Evolutionary conservation across 179 eudicot species (phyloP), one percentile per base, ranked within the genome.

Genomic region (Spergularia azorica): DNA sequence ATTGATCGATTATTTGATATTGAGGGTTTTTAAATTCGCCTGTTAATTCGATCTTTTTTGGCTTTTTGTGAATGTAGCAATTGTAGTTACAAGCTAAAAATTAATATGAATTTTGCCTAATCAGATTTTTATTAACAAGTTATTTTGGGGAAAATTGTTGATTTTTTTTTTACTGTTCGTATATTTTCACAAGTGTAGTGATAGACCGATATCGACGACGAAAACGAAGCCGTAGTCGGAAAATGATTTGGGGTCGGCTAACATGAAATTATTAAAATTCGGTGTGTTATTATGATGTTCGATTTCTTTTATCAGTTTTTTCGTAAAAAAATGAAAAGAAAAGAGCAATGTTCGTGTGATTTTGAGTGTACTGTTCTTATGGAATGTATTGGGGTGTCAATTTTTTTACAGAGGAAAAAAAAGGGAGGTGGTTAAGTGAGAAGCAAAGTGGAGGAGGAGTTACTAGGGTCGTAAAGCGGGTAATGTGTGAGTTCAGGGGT

Each of bases 401-500:
- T 46, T 46, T 81, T n/a, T 69, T 74, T 59, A 43, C 79, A 77
- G 78, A 68, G 72, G 43, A 21, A 71, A 63, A 74, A 72, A 59
- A 77, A 38, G 63, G 26, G 67, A 63, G 70, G 79, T 69, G 43
- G n/a, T n/a, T 67, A 55, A 63, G 84, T 56, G 73, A 77, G 75
- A 62, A 77, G 74, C 63, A 70, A 36, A 70, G 48, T 4, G 69
- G 72, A 54, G n/a, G 55, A 63, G n/a, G 46, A 57, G 67, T 82
- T 20, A 59, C 55, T 73, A 73, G 39, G 78, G 67, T 71, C 20
- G 20, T 81, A 73, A 36, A 73, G 70, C 69, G 17, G 72, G 57
- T 46, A 9, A 21, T 64, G 54, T 70, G 76, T 78, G 57, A 82
- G 88, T 83, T 87, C 97, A 76, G 97, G 97, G 95, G 97, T 91